Evolutionary conservation across 371 early-diverging fungal species (phyloP), one percentile per base, ranked within the genome.

Genomic region (Funneliformis caledonium): DNA sequence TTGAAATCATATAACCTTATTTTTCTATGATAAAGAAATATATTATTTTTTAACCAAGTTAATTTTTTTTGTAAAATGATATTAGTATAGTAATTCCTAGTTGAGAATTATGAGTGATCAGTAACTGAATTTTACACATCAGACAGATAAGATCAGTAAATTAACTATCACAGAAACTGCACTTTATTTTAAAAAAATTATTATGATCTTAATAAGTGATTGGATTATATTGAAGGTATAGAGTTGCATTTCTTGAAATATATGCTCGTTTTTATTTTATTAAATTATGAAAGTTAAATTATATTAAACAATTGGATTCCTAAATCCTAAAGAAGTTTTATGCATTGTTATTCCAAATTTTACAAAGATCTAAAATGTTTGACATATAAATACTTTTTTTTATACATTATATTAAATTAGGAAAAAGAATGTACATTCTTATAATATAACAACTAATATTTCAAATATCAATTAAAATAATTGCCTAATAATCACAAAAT

Each of bases 51-150:
- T 47, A 0, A 9, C n/a, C 10, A 47, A 47, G 47, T 47, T 47
- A 10, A 2, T 22, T 14, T 19, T 26, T 6, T 42, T 68, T 12
- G 1, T 22, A 6, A 19, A 22, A 45, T 33, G 37, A 37, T 37
- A 37, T 33, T 56, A 70, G 72, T 70, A 70, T 10, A 45, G 72
- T 42, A 45, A 12, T 19, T 43, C 72, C 43, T 70, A 45, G 72
- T n/a, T 45, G 9, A 70, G 33, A 70, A 70, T 70, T 48, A 45
- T 26, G 37, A 16, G 48, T 11, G 72, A 70, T 16, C 72, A 43
- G n/a, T 19, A 48, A 10, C 16, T 70, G 10, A 70, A 70, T 42
- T 48, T 70, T 7, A 43, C n/a, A 33, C 45, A 70, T 42, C 43
- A 45, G 42, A 70, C 42, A 12, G 48, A 45, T 19, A 45, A 48